Base-by-base conservation (phyloP, 805 yeast species). In the Saccharomycopsis sp. region DNA sequence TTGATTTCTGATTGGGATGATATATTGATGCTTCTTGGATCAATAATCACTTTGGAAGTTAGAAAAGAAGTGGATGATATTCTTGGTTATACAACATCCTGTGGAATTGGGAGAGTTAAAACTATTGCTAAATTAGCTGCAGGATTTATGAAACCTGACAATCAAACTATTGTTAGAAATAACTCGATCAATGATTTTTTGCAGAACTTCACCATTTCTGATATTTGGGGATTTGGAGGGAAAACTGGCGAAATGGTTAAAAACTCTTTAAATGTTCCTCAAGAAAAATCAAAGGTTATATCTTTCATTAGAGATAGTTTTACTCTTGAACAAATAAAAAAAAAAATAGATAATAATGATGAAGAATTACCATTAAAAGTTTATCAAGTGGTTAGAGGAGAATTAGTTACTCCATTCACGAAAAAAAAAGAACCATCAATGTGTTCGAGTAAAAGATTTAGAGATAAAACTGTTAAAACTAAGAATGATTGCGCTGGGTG, bases 211-310 rank as follows among this genome's bases (percentile, higher is more conserved):
- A 73, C 76, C 44, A 55, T 89, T 17, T 71, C 74, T 0, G 94
- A 87, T 50, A 73, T 89, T 42, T 80, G 95, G 72, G 86, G 95
- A 0, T 63, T 89, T 67, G 97, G 98, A 5, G 98, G 97, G 2
- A 85, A 84, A 49, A 59, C 69, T 8, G 98, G 98, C 0, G 76
- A 77, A 9, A 60, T 62, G 10, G 63, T 86, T 1, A 46, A 67
- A 14, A 55, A 58, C n/a, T 56, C 62, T 15, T 56, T 87, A n/a
- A 62, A 66, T 1, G 59, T 74, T 2, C 83, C 80, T 0, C 60
- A 26, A 21, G 30, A 27, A 5, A 41, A 61, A 2, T 66, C 58
- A 21, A 56, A 61, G 4, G 60, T 74, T 44, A 67, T 80, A 50
- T 60, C 67, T 2, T 66, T 57, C 41, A 66, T 85, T 1, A 61